Base-by-base conservation (phyloP, 805 yeast species). In the Saccharomycopsis sp. region DNA sequence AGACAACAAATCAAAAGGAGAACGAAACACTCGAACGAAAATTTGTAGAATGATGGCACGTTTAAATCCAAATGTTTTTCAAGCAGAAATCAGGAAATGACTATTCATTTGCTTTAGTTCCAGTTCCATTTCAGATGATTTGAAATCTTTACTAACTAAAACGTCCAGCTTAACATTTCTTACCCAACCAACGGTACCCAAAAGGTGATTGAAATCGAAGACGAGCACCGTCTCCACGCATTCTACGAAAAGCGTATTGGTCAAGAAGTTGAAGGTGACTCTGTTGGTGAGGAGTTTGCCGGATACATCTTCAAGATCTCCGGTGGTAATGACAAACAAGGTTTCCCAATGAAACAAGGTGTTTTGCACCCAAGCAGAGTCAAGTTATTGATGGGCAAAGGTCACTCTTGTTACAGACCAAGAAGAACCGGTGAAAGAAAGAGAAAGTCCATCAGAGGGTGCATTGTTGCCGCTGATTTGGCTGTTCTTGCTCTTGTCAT, bases 261-360 rank as follows among this genome's bases (percentile, higher is more conserved):
- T 64, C 96, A 87, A 75, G 98, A 92, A 75, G 95, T 92, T 65
- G 95, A 87, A 66, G 98, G 97, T 72, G 98, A 92, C 71, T 70
- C 86, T 54, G 83, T 92, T 61, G 94, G 95, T 65, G 97, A 92
- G 63, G 98, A 94, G 75, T 86, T 89, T 89, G 89, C 87, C 73
- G 98, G 98, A 65, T 92, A 92, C 87, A 70, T 86, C 66, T 88
- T 92, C 84, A 94, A 82, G 78, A 88, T 92, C 70, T 73, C 96
- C 61, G 98, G 98, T 68, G 98, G 98, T 81, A 92, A 92, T 83
- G 98, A 92, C 77, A 92, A 92, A 77, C 98, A 92, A 78, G 98
- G 98, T 77, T 92, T 92, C 96, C 97, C 98, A 75, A 92, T 94
- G 98, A 92, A 88, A 75, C 98, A 94, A 75, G 98, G 98, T 82